phyloP scores from a whole-genome alignment of 768 basidiomycete species.

The Tulasnella sp. region DNA sequence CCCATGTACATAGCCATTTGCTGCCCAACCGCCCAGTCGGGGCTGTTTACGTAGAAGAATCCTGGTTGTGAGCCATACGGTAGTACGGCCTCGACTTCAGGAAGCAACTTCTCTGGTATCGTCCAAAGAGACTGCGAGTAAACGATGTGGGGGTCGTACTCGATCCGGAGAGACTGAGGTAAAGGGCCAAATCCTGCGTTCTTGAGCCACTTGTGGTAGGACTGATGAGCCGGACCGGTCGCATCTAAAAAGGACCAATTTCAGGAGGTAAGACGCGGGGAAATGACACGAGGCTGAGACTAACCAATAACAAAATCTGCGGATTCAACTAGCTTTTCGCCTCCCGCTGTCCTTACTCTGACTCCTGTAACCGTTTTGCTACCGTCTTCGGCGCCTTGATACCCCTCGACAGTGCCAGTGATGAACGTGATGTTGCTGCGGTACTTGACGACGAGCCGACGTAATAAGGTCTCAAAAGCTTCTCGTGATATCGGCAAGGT shows the following conservation, averaged over 20 bases:
- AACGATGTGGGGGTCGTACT: conserved; percentile 2
- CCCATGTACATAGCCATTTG: background rate
- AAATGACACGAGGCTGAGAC: background rate
- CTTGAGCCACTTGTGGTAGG: background rate
- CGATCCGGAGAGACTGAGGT: background rate
- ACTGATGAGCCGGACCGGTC: background rate
- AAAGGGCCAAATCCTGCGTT: background rate
- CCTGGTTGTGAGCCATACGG: background rate
- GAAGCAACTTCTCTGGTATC: background rate
- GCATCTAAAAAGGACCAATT: background rate
- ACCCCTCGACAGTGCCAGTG: conserved; percentile 3
- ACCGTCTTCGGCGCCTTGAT: background rate
- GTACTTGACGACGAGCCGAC: background rate
- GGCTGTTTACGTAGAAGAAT: background rate
- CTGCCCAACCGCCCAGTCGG: background rate
- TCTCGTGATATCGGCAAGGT: conserved; percentile 1
- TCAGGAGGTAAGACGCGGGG: no score
- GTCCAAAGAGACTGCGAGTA: background rate
- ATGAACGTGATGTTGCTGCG: background rate
- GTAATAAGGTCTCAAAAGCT: conserved; percentile 1
- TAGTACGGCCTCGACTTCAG: background rate
- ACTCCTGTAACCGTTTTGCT: background rate
- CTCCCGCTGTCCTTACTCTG: background rate
- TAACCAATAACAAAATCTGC: background rate
- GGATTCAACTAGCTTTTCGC: background rate